phyloP scores from a whole-genome alignment of 1,284 basidiomycete species.

The Moesziomyces globuligerus region DNA sequence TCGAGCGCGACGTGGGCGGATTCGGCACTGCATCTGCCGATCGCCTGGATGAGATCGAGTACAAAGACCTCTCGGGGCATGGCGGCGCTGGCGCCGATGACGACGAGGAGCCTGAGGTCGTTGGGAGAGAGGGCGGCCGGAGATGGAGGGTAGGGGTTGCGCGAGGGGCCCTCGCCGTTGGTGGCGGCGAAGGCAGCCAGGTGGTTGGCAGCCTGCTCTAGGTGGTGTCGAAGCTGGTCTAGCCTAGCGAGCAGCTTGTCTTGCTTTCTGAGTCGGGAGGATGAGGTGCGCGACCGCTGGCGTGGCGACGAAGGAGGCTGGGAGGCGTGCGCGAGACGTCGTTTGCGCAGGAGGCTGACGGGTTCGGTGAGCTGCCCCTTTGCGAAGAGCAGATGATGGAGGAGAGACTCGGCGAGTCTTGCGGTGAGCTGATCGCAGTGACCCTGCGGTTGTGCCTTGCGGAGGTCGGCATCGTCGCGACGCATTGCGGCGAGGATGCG shows the following conservation, averaged over 20 bases:
- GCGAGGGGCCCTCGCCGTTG: constrained; percentile 25
- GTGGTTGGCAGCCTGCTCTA: constrained; percentile 18
- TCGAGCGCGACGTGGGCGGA: not conserved
- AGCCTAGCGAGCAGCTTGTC: constrained; percentile 29
- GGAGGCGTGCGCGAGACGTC: not conserved
- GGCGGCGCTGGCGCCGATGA: constrained; percentile 33
- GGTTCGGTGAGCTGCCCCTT: constrained; percentile 48
- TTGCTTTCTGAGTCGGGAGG: constrained; percentile 8
- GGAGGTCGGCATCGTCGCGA: constrained; percentile 7
- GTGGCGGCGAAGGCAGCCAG: constrained; percentile 10
- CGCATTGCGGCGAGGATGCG: constrained; percentile 11
- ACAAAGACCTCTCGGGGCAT: constrained; percentile 36
- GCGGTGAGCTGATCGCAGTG: constrained; percentile 41
- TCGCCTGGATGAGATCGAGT: constrained; percentile 24
- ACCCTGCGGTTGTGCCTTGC: constrained; percentile 37
- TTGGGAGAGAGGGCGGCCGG: not conserved
- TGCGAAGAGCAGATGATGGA: constrained; percentile 48
- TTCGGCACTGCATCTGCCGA: constrained; percentile 12
- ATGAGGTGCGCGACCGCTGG: constrained; percentile 4
- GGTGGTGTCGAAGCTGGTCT: constrained; percentile 13
- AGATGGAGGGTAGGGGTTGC: constrained; percentile 1
- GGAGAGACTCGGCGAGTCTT: constrained; percentile 26
- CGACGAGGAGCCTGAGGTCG: constrained; percentile 27
- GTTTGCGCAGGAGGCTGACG: constrained; percentile 27
- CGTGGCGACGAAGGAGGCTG: not conserved